Percentiles rank a stretch among this genome's conserved stretches.
Evolutionary conservation across 352 stramenopile genomes (phyloP).

Genomic region (Globisporangium okanoganense): DNA sequence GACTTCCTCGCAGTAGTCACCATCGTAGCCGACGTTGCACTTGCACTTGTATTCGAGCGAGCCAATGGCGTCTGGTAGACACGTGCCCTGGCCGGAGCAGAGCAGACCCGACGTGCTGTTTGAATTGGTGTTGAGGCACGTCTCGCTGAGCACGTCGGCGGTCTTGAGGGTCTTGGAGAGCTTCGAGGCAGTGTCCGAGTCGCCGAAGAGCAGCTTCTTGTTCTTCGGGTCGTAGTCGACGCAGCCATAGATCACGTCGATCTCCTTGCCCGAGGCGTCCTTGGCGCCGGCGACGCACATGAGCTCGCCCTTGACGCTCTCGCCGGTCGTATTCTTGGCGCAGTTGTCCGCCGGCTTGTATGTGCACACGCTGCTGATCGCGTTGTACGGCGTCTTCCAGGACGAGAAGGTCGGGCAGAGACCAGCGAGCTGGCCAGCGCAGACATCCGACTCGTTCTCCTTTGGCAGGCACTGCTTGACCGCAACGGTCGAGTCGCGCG

Average conservation of each 20-base stretch:
- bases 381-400: slow-evolving; percentile 61
- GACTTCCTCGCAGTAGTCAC: slow-evolving; percentile 47
- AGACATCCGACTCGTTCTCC: slow-evolving; percentile 51
- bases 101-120: slow-evolving; percentile 47
- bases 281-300: slow-evolving; percentile 47
- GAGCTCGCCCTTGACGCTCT: slow-evolving; percentile 48
- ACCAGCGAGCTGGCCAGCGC: slow-evolving; percentile 55
- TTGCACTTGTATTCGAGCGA: slow-evolving; percentile 58
- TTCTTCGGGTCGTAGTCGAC: slow-evolving; percentile 55
- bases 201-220: slow-evolving; percentile 52
- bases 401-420: slow-evolving; percentile 71
- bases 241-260: slow-evolving; percentile 71
- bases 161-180: slow-evolving; percentile 50
- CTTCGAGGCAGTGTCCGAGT: slow-evolving; percentile 40
- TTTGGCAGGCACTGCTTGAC: slow-evolving; percentile 76
- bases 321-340: slow-evolving; percentile 25
- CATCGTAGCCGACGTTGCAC: slow-evolving; percentile 75
- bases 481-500: slow-evolving; percentile 41
- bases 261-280: slow-evolving; percentile 31
- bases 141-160: slow-evolving; percentile 32
- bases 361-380: slow-evolving; percentile 74
- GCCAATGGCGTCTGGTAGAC: slow-evolving; percentile 31
- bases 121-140: slow-evolving; percentile 47
- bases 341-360: slow-evolving; percentile 74
- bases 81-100: slow-evolving; percentile 66